Base-by-base conservation (phyloP, 129 eudicot species). In the Lactuca saligna region DNA sequence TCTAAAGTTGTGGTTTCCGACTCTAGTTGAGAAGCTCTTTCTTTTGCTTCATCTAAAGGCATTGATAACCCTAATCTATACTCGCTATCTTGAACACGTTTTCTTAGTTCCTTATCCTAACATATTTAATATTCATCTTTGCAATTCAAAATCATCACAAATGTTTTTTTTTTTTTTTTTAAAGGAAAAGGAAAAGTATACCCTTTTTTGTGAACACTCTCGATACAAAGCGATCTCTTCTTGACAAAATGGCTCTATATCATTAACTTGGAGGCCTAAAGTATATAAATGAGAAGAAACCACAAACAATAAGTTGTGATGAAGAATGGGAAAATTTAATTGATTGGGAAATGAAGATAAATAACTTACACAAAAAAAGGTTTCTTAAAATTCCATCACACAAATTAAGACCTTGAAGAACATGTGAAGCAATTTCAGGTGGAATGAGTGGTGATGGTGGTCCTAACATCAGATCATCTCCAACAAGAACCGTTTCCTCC, bases 401-500 rank as follows among this genome's bases (percentile, higher is more conserved):
- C 35, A 87, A 57, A 67, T 93, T 82, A 66, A 93, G 97, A 54
- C 99, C 99, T 80, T 93, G 90, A 53, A 93, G 97, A 35, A 93
- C 95, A 64, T 93, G 95, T 39, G 97, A 81, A 58, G 99, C 97
- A 48, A 93, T 93, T 74, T 93, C 97, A 20, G 97, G 97, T 71
- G 99, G 99, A 74, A 93, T 85, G 70, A 93, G 1, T 3, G 99
- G 99, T 14, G 99, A 93, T 57, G 99, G 95, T 29, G 95, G 95
- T 14, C 97, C 97, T 71, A 80, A 69, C 99, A 93, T 93, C 66
- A 93, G 75, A 79, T 93, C 97, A 83, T 93, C 99, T 38, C 97
- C 99, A 69, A 93, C 93, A 76, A 93, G 68, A 66, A 93, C 85
- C 41, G 90, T 89, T 76, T 93, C 99, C 93, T 93, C 99, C 99